Base-by-base conservation (phyloP, 805 yeast genomes). In the Candida nitratophila region DNA sequence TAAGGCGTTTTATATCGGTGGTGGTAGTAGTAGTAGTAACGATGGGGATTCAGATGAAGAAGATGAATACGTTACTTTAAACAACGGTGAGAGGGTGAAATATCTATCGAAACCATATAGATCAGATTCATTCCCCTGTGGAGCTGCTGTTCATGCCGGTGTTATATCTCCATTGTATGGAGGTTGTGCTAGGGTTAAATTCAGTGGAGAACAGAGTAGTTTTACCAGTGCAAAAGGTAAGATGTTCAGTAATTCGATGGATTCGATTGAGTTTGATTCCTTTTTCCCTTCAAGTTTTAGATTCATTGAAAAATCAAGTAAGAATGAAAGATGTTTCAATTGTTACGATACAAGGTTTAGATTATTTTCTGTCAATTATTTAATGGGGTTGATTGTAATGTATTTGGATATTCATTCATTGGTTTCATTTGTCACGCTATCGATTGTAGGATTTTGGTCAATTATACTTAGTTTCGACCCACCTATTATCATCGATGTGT, bases 91-190 rank as follows among this genome's bases (percentile, higher is more conserved):
- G 12, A 46, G 47, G 5, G 47, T 44, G 1, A 63, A 55, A 1
- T 51, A 50, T n/a, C 47, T 81, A 9, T 66, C 86, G 0, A 53
- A 64, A 22, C 89, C 90, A 0, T 90, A 88, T 57, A 70, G 98
- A 50, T 90, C 87, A 0, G 98, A 90, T 63, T 86, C 96, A 1
- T 89, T 71, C 53, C 82, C 91, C 0, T 90, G 98, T 60, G 91
- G 89, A 0, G 84, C 96, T 2, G 97, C 93, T 0, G 77, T 86
- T 4, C 96, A 90, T 61, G 80, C 90, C 2, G 96, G 96, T 1
- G 61, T 81, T 0, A 65, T 89, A 1, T 82, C 93, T 0, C 82
- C 91, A 14, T 55, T 71, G 24, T 67, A 66, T 46, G 98, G 98
- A 2, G 96, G 96, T 0, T 83, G 91, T 58, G 89, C 86, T 1